Conservation (phyloP, 768 basidiomycete genomes). For the Naganishia onofrii region DNA sequence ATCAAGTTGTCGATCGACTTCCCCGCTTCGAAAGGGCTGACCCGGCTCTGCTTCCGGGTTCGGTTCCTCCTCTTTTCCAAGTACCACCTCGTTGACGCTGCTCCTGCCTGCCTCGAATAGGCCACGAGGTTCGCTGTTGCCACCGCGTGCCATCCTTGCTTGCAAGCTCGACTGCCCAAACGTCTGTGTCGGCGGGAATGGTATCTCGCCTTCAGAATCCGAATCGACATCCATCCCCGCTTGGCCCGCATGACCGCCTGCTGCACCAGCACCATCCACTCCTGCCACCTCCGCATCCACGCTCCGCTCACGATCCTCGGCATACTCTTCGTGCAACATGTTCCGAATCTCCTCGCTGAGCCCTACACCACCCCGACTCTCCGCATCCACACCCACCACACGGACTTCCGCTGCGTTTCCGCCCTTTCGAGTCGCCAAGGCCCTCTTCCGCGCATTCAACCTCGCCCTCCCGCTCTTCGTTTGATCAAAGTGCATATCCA, state of each 20-base stretch:
- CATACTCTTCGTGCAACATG: conserved; percentile 23
- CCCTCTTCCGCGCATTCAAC: conserved; percentile 20
- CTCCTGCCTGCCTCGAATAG: not conserved
- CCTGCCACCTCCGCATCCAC: not conserved
- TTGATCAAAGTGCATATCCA: conserved; percentile 14
- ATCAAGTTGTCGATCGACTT: conserved; percentile 27
- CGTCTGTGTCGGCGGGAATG: conserved; percentile 13
- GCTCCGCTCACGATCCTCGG: not conserved
- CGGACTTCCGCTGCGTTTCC: conserved; percentile 11
- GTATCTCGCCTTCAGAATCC: not conserved
- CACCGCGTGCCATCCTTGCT: conserved; percentile 1
- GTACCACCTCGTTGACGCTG: not conserved
- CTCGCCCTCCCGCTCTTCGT: conserved; percentile 8
- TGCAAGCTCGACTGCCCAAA: conserved; percentile 14
- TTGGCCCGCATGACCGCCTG: not conserved
- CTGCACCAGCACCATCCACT: not conserved
- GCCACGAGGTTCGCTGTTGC: not conserved
- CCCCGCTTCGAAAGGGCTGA: conserved; percentile 33
- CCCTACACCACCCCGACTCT: conserved; percentile 10
- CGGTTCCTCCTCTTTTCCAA: not conserved
- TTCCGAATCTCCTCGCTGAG: conserved; percentile 22
- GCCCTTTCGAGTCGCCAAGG: conserved; percentile 8
- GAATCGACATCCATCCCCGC: conserved; percentile 1
- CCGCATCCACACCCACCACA: conserved; percentile 23
- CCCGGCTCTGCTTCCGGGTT: not conserved